These are phyloP conservation scores for Ascochyta pisi DNA, from an alignment of 2,329 filamentous ascomycete species.

Conservation along the genomic window DNA sequence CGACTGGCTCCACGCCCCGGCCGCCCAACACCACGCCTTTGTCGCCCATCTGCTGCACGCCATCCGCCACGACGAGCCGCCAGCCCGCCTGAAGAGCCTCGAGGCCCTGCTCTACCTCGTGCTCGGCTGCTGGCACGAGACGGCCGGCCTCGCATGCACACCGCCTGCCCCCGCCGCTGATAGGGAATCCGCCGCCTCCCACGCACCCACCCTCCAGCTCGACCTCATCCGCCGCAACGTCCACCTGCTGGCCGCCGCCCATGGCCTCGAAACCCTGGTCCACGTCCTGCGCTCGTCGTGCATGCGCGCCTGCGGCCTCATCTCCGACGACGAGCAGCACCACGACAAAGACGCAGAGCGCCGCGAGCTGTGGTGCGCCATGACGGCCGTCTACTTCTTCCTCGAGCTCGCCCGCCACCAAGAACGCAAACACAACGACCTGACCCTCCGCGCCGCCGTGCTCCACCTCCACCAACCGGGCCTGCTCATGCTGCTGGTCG, in stretches of 20 bases:
- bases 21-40: conserved; percentile 64
- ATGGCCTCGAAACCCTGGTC: conserved; percentile 51
- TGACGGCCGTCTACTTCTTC: conserved; percentile 58
- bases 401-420: conserved; percentile 53
- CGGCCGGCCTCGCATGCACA: conserved; percentile 48
- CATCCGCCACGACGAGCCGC: conserved; percentile 40
- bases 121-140: conserved; percentile 59
- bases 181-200: conserved; percentile 20
- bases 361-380: conserved; percentile 57
- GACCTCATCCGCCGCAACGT: conserved; percentile 55
- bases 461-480: conserved; percentile 59
- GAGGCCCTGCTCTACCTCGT: conserved; percentile 56
- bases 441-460: conserved; percentile 57
- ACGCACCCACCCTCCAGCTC: conserved; percentile 51
- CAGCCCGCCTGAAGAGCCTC: conserved; percentile 44
- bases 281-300: conserved; percentile 47
- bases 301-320: conserved; percentile 40
- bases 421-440: conserved; percentile 52
- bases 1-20: conserved; percentile 71
- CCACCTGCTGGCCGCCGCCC: conserved; percentile 50
- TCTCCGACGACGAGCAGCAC: conserved; percentile 33
- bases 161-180: no score
- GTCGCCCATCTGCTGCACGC: conserved; percentile 54
- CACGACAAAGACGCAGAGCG: conserved; percentile 49
- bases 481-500: conserved; percentile 74